These are phyloP conservation scores for Trichosporon coremiiforme DNA, from an alignment of 1,284 basidiomycete genomes.

Conservation along the genomic window DNA sequence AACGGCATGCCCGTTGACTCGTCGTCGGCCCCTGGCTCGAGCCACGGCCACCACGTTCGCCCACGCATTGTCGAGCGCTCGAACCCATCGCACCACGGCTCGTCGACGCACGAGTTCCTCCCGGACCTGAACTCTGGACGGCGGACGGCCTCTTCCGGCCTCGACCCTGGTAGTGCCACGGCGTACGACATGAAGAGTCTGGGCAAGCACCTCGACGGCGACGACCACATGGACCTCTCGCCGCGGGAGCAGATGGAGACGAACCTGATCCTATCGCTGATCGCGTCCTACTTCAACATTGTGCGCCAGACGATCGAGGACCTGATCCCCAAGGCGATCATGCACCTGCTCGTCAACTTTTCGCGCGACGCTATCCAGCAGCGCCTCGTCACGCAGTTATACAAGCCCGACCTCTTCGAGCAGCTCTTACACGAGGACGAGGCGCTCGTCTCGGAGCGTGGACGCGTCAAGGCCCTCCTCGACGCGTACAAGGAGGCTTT, in stretches of 20 bases:
- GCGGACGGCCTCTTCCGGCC: constrained; percentile 33
- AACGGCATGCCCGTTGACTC: constrained; percentile 27
- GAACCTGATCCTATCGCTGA: constrained; percentile 87
- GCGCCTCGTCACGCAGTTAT: constrained; percentile 84
- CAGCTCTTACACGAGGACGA: constrained; percentile 96
- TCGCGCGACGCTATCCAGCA: constrained; percentile 97
- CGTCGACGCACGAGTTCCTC: constrained; percentile 40
- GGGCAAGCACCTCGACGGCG: constrained; percentile 87
- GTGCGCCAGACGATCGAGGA: constrained; percentile 96
- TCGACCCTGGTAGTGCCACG: constrained; percentile 64
- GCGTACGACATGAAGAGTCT: constrained; percentile 99
- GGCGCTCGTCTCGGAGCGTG: constrained; percentile 85
- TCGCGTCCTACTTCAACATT: constrained; percentile 94
- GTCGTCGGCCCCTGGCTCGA: constrained; percentile 13
- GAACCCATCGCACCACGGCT: constrained; percentile 5
- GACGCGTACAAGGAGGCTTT: constrained; percentile 98
- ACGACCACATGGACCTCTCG: constrained; percentile 63
- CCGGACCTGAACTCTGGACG: constrained; percentile 53
- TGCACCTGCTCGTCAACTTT: constrained; percentile 81
- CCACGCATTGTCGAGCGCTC: constrained; percentile 11
- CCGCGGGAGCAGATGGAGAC: constrained; percentile 95
- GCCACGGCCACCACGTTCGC: constrained; percentile 19
- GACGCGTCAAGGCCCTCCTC: constrained; percentile 88
- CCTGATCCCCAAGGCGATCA: constrained; percentile 93
- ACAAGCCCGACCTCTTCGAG: constrained; percentile 90